Evolutionary conservation across 2,329 filamentous ascomycete genomes (phyloP).

Genomic region (Pezicula carpinea): DNA sequence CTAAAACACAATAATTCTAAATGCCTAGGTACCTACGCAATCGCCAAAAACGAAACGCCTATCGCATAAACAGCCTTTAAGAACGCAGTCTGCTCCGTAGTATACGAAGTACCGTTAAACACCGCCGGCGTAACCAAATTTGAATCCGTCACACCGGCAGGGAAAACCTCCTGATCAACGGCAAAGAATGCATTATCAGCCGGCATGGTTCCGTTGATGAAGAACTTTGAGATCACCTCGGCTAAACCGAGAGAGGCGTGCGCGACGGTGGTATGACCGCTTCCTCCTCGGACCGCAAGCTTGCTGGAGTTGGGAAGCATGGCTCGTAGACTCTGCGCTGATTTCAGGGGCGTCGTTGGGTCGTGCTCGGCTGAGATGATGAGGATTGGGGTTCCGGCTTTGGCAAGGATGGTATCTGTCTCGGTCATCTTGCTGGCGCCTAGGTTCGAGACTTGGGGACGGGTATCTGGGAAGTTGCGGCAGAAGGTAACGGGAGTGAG

Average conservation of each 20-base stretch:
- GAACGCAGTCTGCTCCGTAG: neutral
- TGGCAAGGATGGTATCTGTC: neutral
- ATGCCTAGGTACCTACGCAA: too few species aligned
- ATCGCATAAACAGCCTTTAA: constrained; percentile 1
- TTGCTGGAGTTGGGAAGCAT: constrained; percentile 10
- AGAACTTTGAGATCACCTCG: neutral
- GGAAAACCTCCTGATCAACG: constrained; percentile 4
- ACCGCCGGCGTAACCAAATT: neutral
- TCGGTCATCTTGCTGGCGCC: constrained; percentile 1
- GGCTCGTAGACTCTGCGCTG: constrained; percentile 6
- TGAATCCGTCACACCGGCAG: neutral
- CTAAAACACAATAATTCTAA: too few species aligned
- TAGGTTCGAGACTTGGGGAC: constrained; percentile 4
- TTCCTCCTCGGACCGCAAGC: constrained; percentile 9
- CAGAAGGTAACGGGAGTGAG: constrained; percentile 13
- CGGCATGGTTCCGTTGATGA: neutral
- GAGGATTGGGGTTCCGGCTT: constrained; percentile 8
- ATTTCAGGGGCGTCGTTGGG: constrained; percentile 10
- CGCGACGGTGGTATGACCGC: constrained; percentile 10
- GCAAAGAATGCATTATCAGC: neutral
- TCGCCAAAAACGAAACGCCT: neutral
- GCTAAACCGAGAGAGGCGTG: neutral
- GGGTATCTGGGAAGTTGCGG: constrained; percentile 12
- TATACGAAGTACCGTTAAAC: constrained; percentile 3
- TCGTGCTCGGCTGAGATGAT: constrained; percentile 12